Conservation (phyloP, 1,284 basidiomycete species). For the Moniliella sp. region DNA sequence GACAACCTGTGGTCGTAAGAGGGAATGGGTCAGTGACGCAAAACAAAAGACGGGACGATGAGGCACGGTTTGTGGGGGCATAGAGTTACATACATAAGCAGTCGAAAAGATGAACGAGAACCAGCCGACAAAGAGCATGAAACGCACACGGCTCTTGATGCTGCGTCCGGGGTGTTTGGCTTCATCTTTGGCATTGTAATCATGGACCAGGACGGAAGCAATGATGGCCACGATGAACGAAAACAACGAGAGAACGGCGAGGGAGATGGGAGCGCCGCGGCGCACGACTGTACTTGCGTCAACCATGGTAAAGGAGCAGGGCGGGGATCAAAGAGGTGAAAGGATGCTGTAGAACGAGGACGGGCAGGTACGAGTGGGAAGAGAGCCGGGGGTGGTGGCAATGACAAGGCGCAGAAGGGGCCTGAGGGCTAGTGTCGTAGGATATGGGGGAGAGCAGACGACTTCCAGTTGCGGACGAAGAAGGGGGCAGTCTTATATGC, state of each 20-base stretch:
- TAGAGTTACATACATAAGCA: slow-evolving; percentile 16
- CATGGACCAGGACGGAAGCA: slow-evolving; percentile 14
- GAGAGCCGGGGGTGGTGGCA: no score
- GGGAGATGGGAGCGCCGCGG: slow-evolving; percentile 24
- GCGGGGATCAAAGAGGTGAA: no score
- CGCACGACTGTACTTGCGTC: slow-evolving; percentile 15
- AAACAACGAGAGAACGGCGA: slow-evolving; percentile 15
- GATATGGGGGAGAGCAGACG: no score
- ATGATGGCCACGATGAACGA: slow-evolving; percentile 26
- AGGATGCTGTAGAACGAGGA: no score
- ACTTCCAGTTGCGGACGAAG: no score
- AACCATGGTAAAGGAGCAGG: slow-evolving; percentile 12
- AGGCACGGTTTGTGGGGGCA: background rate
- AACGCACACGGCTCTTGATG: slow-evolving; percentile 11
- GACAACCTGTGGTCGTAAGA: slow-evolving; percentile 6
- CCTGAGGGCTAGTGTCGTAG: no score
- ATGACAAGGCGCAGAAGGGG: no score
- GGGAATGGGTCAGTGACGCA: background rate
- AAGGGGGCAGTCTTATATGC: no score
- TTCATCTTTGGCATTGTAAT: no score
- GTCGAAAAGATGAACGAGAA: slow-evolving; percentile 24
- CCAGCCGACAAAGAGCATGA: slow-evolving; percentile 27
- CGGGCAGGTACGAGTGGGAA: no score
- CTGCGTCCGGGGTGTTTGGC: no score
- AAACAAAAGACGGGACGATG: background rate